Percentiles rank a stretch among this genome's conserved stretches.
Evolutionary conservation across 768 basidiomycete genomes (phyloP).

Genomic region (Heimioporus sp.): DNA sequence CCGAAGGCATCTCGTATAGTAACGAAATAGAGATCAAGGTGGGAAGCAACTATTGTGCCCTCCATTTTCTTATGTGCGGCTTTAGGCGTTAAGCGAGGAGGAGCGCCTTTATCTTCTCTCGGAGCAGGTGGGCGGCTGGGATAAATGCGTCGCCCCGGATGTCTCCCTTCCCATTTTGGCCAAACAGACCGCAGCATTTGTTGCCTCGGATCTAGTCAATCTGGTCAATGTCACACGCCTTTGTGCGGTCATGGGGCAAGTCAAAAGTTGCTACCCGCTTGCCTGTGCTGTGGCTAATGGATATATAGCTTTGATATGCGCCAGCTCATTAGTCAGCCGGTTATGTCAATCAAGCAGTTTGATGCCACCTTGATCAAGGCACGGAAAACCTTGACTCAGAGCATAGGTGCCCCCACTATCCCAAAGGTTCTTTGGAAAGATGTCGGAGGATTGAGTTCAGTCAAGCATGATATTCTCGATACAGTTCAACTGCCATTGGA

Average conservation of each 20-base stretch:
- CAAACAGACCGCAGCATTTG: conserved; percentile 86
- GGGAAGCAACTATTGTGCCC: conserved; percentile 2
- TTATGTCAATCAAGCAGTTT: conserved; percentile 58
- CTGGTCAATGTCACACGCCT: conserved; percentile 60
- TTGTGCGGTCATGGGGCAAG: conserved; percentile 37
- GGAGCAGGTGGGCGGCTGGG: conserved; percentile 37
- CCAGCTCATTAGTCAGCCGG: conserved; percentile 9
- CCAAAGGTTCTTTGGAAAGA: conserved; percentile 97
- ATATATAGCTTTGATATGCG: conserved; percentile 1
- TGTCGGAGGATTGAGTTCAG: conserved; percentile 84
- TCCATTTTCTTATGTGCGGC: not conserved
- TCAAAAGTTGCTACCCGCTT: not conserved
- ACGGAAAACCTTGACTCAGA: conserved; percentile 79
- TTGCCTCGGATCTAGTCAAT: conserved; percentile 75
- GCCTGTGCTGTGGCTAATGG: not conserved
- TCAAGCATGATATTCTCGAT: conserved; percentile 92
- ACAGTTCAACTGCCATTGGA: conserved; percentile 92
- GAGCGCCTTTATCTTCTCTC: conserved; percentile 65
- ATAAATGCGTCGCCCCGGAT: conserved; percentile 60
- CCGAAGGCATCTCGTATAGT: conserved; percentile 74
- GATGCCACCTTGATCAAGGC: conserved; percentile 68
- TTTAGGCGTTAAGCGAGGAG: conserved; percentile 76
- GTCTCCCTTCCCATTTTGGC: conserved; percentile 73
- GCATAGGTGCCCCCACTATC: conserved; percentile 96
- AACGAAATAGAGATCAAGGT: conserved; percentile 81